phyloP scores from a whole-genome alignment of 805 yeast genomes.

The Candida ponderosae region DNA sequence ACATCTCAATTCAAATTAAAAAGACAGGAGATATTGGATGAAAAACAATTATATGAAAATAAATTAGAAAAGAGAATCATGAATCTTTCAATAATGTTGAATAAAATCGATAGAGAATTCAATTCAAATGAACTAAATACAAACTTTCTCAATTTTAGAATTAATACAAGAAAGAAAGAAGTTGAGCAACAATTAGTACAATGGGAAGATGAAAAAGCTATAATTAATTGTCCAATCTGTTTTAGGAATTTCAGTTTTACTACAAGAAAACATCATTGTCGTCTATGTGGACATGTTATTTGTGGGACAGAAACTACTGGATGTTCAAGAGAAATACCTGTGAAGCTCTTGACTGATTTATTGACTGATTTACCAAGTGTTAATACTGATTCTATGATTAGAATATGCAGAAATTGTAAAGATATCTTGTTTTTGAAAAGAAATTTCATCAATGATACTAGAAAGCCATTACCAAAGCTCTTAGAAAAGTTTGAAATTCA shows the following conservation, averaged over 20 bases:
- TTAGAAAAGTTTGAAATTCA: conserved; percentile 34
- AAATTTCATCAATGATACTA: conserved; percentile 35
- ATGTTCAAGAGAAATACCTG: conserved; percentile 71
- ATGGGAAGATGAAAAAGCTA: conserved; percentile 56
- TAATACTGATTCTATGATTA: conserved; percentile 25
- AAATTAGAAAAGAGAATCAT: conserved; percentile 55
- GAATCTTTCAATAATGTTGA: conserved; percentile 28
- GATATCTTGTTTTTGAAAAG: conserved; percentile 48
- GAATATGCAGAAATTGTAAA: conserved; percentile 71
- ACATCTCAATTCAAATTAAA: conserved; percentile 31
- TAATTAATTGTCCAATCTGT: conserved; percentile 59
- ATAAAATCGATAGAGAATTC: conserved; percentile 16
- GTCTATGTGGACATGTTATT: conserved; percentile 77
- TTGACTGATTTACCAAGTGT: conserved; percentile 13
- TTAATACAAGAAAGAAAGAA: conserved; percentile 23
- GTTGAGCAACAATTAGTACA: conserved; percentile 42
- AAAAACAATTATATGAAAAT: conserved; percentile 42
- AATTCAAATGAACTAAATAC: conserved; percentile 11
- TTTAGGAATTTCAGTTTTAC: conserved; percentile 44
- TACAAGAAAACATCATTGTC: conserved; percentile 80
- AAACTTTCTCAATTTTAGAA: conserved; percentile 17
- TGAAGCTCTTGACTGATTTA: conserved; percentile 19
- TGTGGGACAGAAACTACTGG: conserved; percentile 58
- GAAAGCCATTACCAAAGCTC: conserved; percentile 25
- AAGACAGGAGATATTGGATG: conserved; percentile 39